Conservation (phyloP, 768 basidiomycete species). For the Boletus rex-veris region DNA sequence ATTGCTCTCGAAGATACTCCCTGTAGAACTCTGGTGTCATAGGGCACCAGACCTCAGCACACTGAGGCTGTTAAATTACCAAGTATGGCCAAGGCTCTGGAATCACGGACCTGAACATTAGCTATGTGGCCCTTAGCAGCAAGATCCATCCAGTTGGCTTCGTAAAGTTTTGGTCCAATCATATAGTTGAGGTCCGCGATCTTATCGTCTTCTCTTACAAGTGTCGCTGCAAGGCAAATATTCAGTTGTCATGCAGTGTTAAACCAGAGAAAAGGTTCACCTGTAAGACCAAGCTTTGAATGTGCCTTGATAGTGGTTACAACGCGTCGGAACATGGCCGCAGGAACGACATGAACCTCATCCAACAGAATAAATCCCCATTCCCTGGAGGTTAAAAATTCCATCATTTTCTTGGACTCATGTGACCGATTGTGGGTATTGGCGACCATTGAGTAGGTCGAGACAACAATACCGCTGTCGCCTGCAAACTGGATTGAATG, state of each 20-base stretch:
- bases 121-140: constrained; percentile 99
- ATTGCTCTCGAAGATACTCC: constrained; percentile 91
- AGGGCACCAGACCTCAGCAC: constrained; percentile 99
- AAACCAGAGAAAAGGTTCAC: constrained; percentile 39
- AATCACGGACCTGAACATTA: constrained; percentile 84
- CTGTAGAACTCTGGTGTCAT: constrained; percentile 99
- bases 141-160: constrained; percentile 99
- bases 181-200: constrained; percentile 98
- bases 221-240: constrained; percentile 61
- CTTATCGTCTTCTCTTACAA: constrained; percentile 98
- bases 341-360: constrained; percentile 98
- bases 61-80: constrained; percentile 45
- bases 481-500: constrained; percentile 72
- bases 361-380: constrained; percentile 99
- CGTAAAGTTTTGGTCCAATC: constrained; percentile 99
- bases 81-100: not conserved
- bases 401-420: constrained; percentile 99
- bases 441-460: constrained; percentile 99
- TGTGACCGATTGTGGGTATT: constrained; percentile 99
- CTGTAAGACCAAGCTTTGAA: constrained; percentile 95
- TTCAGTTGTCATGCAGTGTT: constrained; percentile 2
- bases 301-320: constrained; percentile 99
- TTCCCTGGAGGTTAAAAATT: constrained; percentile 95
- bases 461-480: constrained; percentile 96
- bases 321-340: constrained; percentile 96